Base-by-base conservation (phyloP, 495 filamentous ascomycete species). In the Hypomontagnella monticulosa region DNA sequence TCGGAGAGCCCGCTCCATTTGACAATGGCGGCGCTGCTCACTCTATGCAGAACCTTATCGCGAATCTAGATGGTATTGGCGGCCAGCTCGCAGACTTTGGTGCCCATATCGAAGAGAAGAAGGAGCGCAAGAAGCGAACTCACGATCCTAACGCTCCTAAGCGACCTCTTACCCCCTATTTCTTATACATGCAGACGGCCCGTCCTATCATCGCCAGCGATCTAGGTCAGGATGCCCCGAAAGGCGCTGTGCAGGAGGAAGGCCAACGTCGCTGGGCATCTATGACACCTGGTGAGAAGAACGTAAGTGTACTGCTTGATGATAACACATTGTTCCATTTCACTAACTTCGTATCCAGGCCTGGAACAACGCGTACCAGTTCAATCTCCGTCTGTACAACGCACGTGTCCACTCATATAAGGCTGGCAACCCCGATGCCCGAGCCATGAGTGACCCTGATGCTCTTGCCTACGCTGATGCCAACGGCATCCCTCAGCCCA, bases 101-200 rank as follows among this genome's bases (percentile, higher is more conserved):
- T 10, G 73, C 76, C 7, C 76, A 80, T 4, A 84, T 84, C 9
- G 83, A 85, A 51, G 86, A 85, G 72, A 89, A 88, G 78, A 92
- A 89, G 82, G 91, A 91, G 81, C 91, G 92, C 74, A 91, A 91
- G 81, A 95, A 93, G 86, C 89, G 91, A 61, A 87, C 84, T 40
- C 90, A 88, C 66, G 96, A 99, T 75, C 94, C 94, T 58, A 96
- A 97, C 73, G 92, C 93, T 10, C 95, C 95, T 49, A 97, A 97
- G 84, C 86, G 93, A 14, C 92, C 95, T 16, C 74, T 97, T 63
- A 97, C 95, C 14, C 93, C 95, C 0, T 97, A 93, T 79, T 97
- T 99, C 81, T 80, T 97, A 33, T 98, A 91, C 80, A 92, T 95
- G 82, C 87, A 95, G 69, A 87, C 87, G 33, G 93, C 92, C 42